Base-by-base conservation (phyloP, 129 eudicot species). In the Ambrosia trifida region DNA sequence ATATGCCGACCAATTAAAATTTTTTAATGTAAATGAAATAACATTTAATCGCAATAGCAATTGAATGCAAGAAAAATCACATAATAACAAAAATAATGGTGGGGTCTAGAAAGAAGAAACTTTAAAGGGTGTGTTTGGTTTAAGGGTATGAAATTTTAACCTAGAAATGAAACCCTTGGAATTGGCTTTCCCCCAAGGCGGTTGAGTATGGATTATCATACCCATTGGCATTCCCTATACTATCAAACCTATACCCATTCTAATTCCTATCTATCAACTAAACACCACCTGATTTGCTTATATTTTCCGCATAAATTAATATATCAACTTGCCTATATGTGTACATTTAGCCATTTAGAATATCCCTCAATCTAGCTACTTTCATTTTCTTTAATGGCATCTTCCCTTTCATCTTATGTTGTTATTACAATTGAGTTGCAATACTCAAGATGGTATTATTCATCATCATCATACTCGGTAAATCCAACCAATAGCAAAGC, bases 271-370 rank as follows among this genome's bases (percentile, higher is more conserved):
- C 17, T 30, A 58, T 28, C 14, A 28, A 58, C 64, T 58, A 28
- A 28, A 28, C 31, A 11, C 10, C 64, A 58, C 18, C 9, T 54
- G 20, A 69, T 33, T 17, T 28, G 46, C 51, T 61, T 60, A 60
- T 60, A 61, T 14, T 46, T 56, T 10, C 7, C 3, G 62, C 18
- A 53, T 64, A 36, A 28, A 64, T 28, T 40, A 12, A 61, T 6
- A 66, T 13, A 41, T 63, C 32, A 69, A 52, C 54, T 60, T 49
- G 36, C 64, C 54, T 28, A 47, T 59, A 69, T 60, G 57, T 38
- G 44, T 16, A 77, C 43, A 61, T 69, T 43, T 69, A 51, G 33
- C 66, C 43, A 61, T 69, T 43, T 69, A 51, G 33, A 66, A 62
- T 70, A 68, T 24, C 58, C 68, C 69, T 31, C 35, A 51, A 33